phyloP scores from a whole-genome alignment of 1,139 yeast species.

The Nakaseomyces sp. region DNA sequence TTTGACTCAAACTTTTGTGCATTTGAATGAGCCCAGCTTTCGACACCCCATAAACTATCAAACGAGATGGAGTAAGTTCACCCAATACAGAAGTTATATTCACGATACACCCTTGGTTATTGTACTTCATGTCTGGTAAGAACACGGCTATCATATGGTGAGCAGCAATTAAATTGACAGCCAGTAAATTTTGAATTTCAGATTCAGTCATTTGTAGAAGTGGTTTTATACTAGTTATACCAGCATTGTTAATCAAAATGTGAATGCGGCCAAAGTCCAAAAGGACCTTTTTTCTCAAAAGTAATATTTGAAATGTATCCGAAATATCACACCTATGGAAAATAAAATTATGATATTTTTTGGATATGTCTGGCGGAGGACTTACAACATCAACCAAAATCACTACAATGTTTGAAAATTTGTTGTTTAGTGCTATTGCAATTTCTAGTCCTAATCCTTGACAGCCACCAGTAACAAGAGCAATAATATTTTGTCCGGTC shows the following conservation, averaged over 20 bases:
- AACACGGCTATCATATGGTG: slow-evolving; percentile 63
- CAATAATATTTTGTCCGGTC: slow-evolving; percentile 29
- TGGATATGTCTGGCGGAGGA: slow-evolving; percentile 33
- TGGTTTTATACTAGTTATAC: slow-evolving; percentile 52
- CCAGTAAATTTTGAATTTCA: slow-evolving; percentile 53
- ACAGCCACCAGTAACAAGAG: slow-evolving; percentile 76
- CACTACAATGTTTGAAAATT: slow-evolving; percentile 37
- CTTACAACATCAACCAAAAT: slow-evolving; percentile 53
- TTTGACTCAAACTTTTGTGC: slow-evolving; percentile 58
- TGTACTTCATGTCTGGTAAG: slow-evolving; percentile 60
- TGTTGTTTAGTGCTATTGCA: slow-evolving; percentile 38
- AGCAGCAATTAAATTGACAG: slow-evolving; percentile 60
- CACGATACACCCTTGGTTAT: slow-evolving; percentile 63
- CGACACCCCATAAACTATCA: slow-evolving; percentile 79
- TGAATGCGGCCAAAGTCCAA: slow-evolving; percentile 45
- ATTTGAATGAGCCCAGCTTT: slow-evolving; percentile 78
- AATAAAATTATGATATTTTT: slow-evolving; percentile 34
- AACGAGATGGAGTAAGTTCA: slow-evolving; percentile 70
- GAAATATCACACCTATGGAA: slow-evolving; percentile 68
- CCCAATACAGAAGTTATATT: slow-evolving; percentile 81
- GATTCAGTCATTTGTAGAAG: slow-evolving; percentile 45
- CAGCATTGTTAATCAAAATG: slow-evolving; percentile 77
- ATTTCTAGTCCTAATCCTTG: slow-evolving; percentile 67
- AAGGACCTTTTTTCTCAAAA: slow-evolving; percentile 35
- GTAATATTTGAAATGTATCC: slow-evolving; percentile 36